Evolutionary conservation across 306 rosid species (phyloP).

Genomic region (Prosopis cineraria): DNA sequence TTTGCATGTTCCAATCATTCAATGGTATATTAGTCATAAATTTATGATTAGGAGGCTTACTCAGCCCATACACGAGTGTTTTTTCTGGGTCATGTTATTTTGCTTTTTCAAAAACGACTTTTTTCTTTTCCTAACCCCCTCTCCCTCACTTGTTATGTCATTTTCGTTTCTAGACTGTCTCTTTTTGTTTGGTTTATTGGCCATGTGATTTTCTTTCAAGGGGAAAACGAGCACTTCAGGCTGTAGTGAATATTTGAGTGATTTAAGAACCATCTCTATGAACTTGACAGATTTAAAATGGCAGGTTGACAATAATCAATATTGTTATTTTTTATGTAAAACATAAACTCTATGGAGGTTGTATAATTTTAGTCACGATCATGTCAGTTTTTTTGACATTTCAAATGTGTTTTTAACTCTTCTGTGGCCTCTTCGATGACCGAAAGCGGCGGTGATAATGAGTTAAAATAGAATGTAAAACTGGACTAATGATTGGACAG

Average conservation of each 20-base stretch:
- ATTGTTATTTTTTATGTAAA: no score
- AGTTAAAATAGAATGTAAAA: no score
- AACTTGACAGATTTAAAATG: background rate
- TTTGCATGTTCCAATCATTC: constrained; percentile 40
- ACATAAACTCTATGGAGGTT: no score
- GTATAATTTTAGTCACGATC: no score
- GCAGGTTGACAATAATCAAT: background rate
- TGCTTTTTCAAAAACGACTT: background rate
- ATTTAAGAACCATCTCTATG: background rate
- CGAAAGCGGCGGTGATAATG: no score
- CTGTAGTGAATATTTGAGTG: background rate
- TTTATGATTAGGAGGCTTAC: background rate
- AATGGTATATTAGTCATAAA: constrained; percentile 34
- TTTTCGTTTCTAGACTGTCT: background rate
- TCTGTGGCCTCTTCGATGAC: no score
- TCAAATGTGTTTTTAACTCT: no score
- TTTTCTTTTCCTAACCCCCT: background rate
- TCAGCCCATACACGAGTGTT: constrained; percentile 34
- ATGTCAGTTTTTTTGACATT: no score
- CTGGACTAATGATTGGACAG: no score
- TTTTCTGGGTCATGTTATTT: background rate
- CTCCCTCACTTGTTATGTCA: background rate
- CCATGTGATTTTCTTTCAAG: background rate
- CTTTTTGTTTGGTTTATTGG: background rate
- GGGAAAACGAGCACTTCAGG: background rate